Evolutionary conservation across 2,329 filamentous ascomycete species (phyloP).

Genomic region (Allantophomopsis cytisporea): DNA sequence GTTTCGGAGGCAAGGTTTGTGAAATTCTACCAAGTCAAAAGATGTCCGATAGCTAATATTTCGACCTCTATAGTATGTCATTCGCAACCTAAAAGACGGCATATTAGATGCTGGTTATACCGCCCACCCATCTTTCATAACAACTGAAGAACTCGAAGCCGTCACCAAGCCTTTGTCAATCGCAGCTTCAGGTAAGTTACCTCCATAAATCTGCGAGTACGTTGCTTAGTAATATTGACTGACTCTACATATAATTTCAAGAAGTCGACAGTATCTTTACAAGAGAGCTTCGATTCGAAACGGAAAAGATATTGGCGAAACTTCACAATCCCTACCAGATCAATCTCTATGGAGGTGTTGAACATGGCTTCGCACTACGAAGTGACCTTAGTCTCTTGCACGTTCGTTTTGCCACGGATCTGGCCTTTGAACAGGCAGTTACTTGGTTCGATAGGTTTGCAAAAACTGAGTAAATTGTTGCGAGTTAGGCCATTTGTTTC

Average conservation of each 20-base stretch:
- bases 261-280: constrained; percentile 51
- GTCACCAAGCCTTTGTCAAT: constrained; percentile 54
- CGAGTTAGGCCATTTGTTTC: too few species aligned
- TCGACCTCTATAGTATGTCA: constrained; percentile 38
- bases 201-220: not conserved
- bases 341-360: constrained; percentile 53
- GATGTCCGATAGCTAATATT: too few species aligned
- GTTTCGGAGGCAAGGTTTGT: constrained; percentile 40
- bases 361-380: constrained; percentile 61
- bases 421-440: constrained; percentile 3
- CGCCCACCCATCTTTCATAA: constrained; percentile 63
- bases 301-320: constrained; percentile 43
- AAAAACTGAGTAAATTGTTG: not conserved
- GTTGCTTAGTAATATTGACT: constrained; percentile 4
- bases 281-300: constrained; percentile 43
- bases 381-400: not conserved
- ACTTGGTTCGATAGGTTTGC: constrained; percentile 27
- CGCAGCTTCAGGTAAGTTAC: constrained; percentile 49
- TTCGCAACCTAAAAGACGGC: constrained; percentile 46
- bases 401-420: constrained; percentile 2
- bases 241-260: constrained; percentile 22
- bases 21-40: too few species aligned
- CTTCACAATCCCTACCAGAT: constrained; percentile 45
- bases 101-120: constrained; percentile 51
- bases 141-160: constrained; percentile 39